A percentile compares a stretch with the other conserved stretches of the same genome.
These are phyloP conservation scores for Cornus florida DNA, from an alignment of 148 eudicot genomes.

Conservation along the genomic window DNA sequence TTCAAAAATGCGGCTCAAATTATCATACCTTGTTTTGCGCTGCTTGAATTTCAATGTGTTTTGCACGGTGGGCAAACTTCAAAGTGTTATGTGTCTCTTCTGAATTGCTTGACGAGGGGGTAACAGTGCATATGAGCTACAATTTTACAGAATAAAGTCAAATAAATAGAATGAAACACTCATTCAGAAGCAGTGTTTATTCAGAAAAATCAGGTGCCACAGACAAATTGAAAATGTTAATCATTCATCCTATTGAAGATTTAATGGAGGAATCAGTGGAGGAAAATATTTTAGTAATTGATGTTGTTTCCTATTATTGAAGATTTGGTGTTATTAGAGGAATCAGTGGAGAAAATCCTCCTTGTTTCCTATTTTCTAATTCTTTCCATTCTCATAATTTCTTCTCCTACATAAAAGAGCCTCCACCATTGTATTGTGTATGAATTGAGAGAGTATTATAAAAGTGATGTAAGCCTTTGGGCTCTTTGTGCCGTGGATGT, in stretches of 20 bases:
- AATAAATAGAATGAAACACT: slow-evolving; percentile 4
- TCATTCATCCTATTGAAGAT: background rate
- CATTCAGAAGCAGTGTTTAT: background rate
- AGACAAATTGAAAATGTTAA: background rate
- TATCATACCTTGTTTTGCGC: slow-evolving; percentile 85
- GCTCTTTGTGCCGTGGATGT: too few species aligned
- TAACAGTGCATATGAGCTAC: slow-evolving; percentile 96
- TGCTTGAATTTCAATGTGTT: slow-evolving; percentile 94
- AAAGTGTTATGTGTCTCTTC: slow-evolving; percentile 98
- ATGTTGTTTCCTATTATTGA: too few species aligned
- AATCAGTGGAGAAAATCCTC: too few species aligned
- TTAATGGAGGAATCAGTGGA: too few species aligned
- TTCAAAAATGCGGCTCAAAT: slow-evolving; percentile 9
- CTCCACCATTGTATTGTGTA: too few species aligned
- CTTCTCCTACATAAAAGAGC: too few species aligned
- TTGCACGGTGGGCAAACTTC: slow-evolving; percentile 98
- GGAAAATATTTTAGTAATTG: too few species aligned
- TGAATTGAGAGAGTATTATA: too few species aligned
- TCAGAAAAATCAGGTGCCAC: background rate
- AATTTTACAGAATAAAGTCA: background rate
- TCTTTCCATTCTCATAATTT: too few species aligned
- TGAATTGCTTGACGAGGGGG: slow-evolving; percentile 92
- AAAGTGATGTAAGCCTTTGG: too few species aligned
- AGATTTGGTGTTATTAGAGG: too few species aligned
- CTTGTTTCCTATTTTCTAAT: too few species aligned